A percentile compares a stretch with the other conserved stretches of the same genome.
phyloP scores from a whole-genome alignment of 2,329 filamentous ascomycete genomes.

The Fusarium sp. region DNA sequence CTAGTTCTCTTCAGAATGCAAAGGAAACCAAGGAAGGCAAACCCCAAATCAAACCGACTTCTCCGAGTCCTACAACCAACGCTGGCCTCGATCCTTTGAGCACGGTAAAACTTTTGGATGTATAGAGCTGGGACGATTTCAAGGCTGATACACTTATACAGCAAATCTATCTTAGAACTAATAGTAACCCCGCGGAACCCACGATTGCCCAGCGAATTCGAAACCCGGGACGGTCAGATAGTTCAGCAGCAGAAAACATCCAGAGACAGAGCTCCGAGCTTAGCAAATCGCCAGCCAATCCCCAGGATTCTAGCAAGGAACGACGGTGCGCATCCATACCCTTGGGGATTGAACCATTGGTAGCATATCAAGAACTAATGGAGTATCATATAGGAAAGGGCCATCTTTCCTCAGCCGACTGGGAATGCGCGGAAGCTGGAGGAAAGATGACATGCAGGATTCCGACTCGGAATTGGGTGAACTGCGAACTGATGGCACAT shows the following conservation, averaged over 20 bases:
- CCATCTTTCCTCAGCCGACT: conserved; percentile 91
- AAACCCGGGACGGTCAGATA: conserved; percentile 67
- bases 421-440: conserved; percentile 81
- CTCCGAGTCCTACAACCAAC: conserved; percentile 45
- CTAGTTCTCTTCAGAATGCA: conserved; percentile 70
- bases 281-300: conserved; percentile 54
- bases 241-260: conserved; percentile 60
- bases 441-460: conserved; percentile 75
- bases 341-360: neutral
- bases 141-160: conserved; percentile 35
- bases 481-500: conserved; percentile 81
- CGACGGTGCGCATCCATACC: conserved; percentile 73
- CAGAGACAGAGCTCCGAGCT: conserved; percentile 61
- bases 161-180: conserved; percentile 60
- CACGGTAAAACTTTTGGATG: conserved; percentile 48
- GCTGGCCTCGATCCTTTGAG: conserved; percentile 58
- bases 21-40: conserved; percentile 55
- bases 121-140: neutral
- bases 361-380: conserved; percentile 24
- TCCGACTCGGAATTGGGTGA: conserved; percentile 81
- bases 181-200: conserved; percentile 53
- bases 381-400: conserved; percentile 75
- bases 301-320: conserved; percentile 69
- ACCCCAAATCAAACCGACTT: conserved; percentile 46
- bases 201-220: conserved; percentile 71